These are phyloP conservation scores for Pseudonectria foliicola DNA, from an alignment of 2,329 filamentous ascomycete species.

Conservation along the genomic window DNA sequence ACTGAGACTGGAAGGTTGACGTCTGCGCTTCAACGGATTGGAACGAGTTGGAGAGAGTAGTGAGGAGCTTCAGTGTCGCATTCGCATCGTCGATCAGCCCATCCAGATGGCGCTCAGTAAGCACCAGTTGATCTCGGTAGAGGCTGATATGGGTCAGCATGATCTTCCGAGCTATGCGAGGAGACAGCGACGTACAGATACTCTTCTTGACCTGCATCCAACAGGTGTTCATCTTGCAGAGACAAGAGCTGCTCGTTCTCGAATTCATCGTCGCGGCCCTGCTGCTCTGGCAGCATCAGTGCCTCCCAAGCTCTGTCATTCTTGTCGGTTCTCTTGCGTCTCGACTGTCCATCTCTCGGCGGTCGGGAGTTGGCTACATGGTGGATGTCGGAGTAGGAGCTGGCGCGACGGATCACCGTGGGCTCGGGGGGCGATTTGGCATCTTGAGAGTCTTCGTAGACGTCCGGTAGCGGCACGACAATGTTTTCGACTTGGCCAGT, in stretches of 20 bases:
- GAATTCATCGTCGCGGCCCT: conserved; percentile 13
- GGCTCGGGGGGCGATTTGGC: conserved; percentile 58
- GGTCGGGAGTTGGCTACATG: conserved; percentile 52
- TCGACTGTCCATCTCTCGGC: conserved; percentile 39
- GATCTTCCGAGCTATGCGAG: neutral
- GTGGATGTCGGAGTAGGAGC: conserved; percentile 72
- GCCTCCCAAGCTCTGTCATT: conserved; percentile 44
- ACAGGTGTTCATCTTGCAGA: conserved; percentile 55
- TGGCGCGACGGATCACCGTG: conserved; percentile 57
- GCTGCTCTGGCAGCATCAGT: conserved; percentile 29
- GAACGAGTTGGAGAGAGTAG: conserved; percentile 78
- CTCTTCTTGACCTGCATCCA: conserved; percentile 77
- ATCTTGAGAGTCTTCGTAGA: conserved; percentile 50
- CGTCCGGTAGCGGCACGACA: conserved; percentile 49
- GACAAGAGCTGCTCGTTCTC: conserved; percentile 14
- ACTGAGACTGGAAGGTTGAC: conserved; percentile 85
- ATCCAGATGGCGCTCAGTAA: conserved; percentile 77
- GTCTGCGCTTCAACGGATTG: conserved; percentile 83
- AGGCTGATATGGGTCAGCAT: conserved; percentile 41
- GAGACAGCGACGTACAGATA: conserved; percentile 59
- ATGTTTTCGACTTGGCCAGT: conserved; percentile 43
- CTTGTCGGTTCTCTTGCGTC: conserved; percentile 33
- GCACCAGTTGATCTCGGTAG: conserved; percentile 72
- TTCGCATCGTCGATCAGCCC: conserved; percentile 71
- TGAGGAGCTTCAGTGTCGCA: conserved; percentile 66